Conservation (phyloP, 176 grass and related monocot genomes). For the Triticum aestivum region IWGSC_CS_RefSeq_v2.1 NC_057794.1:461246853-461247352, state of each 20-base stretch:
- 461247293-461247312: conserved; percentile 20
- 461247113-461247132: not conserved
- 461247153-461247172: conserved; percentile 67
- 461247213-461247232: conserved; percentile 90
- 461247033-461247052: not conserved
- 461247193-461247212: conserved; percentile 68
- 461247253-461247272: conserved; percentile 47
- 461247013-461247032: not conserved
- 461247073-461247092: not conserved
- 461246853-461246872: not conserved
- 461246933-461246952: conserved; percentile 60
- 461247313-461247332: not conserved
- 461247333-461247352: not conserved
- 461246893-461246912: conserved; percentile 22
- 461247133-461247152: conserved; percentile 10
- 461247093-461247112: not conserved
- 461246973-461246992: conserved; percentile 29
- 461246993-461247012: not conserved
- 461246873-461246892: conserved; percentile 11
- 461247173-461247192: conserved; percentile 52
- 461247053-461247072: not conserved
- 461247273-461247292: not conserved
- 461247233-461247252: conserved; percentile 75
- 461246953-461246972: conserved; percentile 68
- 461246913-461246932: conserved; percentile 30